These are phyloP conservation scores for Funneliformis caledonium DNA, from an alignment of 371 early-diverging fungal species.

Conservation along the genomic window DNA sequence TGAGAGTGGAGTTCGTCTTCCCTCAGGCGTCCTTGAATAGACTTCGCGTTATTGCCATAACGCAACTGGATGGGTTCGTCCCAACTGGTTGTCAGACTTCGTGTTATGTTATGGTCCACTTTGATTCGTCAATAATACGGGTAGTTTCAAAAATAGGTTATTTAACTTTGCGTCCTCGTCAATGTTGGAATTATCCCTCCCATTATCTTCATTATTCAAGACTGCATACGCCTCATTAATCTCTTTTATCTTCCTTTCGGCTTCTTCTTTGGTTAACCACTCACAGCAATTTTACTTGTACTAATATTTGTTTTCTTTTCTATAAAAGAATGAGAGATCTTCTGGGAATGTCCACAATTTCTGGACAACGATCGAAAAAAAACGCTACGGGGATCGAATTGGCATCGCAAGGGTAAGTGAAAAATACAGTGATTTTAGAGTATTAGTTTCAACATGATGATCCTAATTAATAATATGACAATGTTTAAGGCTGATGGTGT, in stretches of 20 bases:
- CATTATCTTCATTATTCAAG: too few species aligned
- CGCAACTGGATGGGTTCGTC: conserved; percentile 27
- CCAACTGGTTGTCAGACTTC: conserved; percentile 32
- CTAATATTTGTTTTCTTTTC: conserved; percentile 24
- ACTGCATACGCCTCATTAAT: too few species aligned
- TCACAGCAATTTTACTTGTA: background rate
- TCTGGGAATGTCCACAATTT: conserved; percentile 1
- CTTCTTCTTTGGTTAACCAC: too few species aligned
- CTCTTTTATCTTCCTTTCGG: too few species aligned
- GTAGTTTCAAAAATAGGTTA: conserved; percentile 35
- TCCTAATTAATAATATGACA: background rate
- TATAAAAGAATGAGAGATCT: conserved; percentile 12
- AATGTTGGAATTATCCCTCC: too few species aligned
- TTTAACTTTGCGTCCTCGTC: background rate
- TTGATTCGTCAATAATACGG: background rate
- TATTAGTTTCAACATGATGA: conserved; percentile 14
- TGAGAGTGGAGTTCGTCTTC: conserved; percentile 34
- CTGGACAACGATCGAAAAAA: conserved; percentile 12
- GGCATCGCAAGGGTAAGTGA: conserved; percentile 4
- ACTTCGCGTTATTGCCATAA: conserved; percentile 27
- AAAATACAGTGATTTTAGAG: conserved; percentile 13
- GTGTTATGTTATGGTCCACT: conserved; percentile 35
- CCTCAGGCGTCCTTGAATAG: conserved; percentile 33
- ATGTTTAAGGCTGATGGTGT: background rate
- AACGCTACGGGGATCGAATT: conserved; percentile 6